Evolutionary conservation across 345 rosid species (phyloP), one percentile per base, ranked within the genome.

Genomic region (Turnera subulata): DNA sequence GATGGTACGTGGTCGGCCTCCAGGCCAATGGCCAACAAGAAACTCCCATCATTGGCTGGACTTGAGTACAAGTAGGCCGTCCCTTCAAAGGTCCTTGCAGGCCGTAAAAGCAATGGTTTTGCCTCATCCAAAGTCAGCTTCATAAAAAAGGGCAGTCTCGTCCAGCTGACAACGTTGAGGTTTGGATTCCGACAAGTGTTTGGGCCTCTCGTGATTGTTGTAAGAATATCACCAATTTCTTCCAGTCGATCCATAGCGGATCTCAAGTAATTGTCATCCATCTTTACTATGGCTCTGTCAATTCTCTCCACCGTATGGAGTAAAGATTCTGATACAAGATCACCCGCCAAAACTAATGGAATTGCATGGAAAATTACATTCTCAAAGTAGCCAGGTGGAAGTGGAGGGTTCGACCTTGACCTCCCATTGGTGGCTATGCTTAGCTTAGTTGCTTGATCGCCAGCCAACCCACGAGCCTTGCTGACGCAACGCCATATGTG

Each of bases 211-310:
- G 39, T 39, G 1, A 11, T 12, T n/a, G 20, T 0, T 6, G 24
- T 7, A 9, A 11, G 3, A n/a, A n/a, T n/a, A 12, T 55, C 57
- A 20, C 7, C 32, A 0, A 19, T 5, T 10, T n/a, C 18, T 14
- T 55, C 57, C 38, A 50, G 17, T 39, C 16, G 49, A 21, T 62
- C 62, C 13, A 68, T 39, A 6, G 67, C 67, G 5, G 67, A 61
- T 37, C 62, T 68, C 18, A 62, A 35, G 29, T 62, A 62, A 38
- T 62, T 63, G 18, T 62, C 49, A 15, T 68, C 58, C 47, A 50
- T 46, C 42, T 46, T 24, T 25, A 42, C 17, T 20, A 57, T 57
- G 9, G 47, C 56, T 46, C 20, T 10, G 1, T 9, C 16, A 17
- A 65, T 42, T 44, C 63, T 65, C 8, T 48, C 33, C 12, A 33